Base-by-base conservation (phyloP, 2,329 filamentous ascomycete genomes). In the Nigrospora oryzae region DNA sequence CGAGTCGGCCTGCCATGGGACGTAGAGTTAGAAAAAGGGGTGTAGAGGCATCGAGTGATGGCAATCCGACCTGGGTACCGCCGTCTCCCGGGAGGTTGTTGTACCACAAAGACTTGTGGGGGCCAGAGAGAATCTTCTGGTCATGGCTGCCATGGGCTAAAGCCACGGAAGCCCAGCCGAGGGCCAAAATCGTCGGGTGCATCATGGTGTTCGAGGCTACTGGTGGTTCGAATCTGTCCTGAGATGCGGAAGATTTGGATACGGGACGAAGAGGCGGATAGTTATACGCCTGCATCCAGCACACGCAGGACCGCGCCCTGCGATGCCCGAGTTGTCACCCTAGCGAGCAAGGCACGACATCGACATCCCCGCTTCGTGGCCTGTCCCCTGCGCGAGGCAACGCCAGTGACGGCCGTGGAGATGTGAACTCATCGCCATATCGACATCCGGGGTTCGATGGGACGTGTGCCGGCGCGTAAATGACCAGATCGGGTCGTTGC, bases 81-180 rank as follows among this genome's bases (percentile, higher is more conserved):
- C 88, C 87, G 64, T 93, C 88, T 33, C 87, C 88, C 4, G 88
- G 88, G 5, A 94, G 68, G 1, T 71, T 81, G 62, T 88, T 91
- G 64, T 91, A 94, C 88, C 88, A 94, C 38, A 93, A 61, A 28
- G 79, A 75, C 61, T 86, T 73, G 55, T 83, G 84, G 36, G 88
- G 87, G 1, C 88, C 87, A 28, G 75, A 66, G 41, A 84, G 68
- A 38, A 76, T 64, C 47, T 75, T 71, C 60, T 89, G 83, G 38
- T 70, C 58, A 37, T 77, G 69, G 48, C 68, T 66, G 41, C 72
- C 74, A 56, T 89, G 85, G 44, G 80, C 81, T 45, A 71, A 61
- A 19, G 68, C 79, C 43, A 71, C 54, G 38, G 74, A 73, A 30
- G 70, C 73, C 39, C 74, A 64, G 47, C 67, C 61, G 14, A 72